Evolutionary conservation across 352 stramenopile species (phyloP).

Genomic region (Phytophthora fragariae): DNA sequence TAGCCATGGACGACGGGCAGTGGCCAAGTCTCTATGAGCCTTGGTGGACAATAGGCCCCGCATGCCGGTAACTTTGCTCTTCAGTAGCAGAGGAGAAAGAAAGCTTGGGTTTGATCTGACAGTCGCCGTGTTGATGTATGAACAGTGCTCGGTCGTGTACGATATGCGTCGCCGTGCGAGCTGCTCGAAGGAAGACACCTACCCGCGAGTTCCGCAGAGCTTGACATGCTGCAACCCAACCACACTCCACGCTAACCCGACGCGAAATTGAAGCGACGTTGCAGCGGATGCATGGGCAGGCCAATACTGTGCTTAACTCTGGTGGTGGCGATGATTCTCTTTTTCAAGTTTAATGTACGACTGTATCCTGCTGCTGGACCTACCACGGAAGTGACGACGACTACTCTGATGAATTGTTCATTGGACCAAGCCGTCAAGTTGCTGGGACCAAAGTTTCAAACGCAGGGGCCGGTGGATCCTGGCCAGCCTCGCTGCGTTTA

Average conservation of each 20-base stretch:
- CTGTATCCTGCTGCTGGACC: conserved; percentile 8
- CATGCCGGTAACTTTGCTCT: conserved; percentile 6
- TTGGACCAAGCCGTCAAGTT: conserved; percentile 13
- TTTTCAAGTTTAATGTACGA: conserved; percentile 17
- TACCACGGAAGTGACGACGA: conserved; percentile 13
- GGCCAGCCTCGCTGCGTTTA: not conserved
- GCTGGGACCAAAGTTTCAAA: conserved; percentile 4
- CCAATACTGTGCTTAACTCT: not conserved
- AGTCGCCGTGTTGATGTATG: not conserved
- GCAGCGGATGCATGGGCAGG: conserved; percentile 11
- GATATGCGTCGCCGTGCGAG: not conserved
- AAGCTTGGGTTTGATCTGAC: not conserved
- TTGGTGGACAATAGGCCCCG: conserved; percentile 16
- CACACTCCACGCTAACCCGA: conserved; percentile 23
- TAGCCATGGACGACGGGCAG: not conserved
- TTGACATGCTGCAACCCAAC: conserved; percentile 24
- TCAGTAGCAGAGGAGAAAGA: not conserved
- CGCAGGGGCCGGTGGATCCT: not conserved
- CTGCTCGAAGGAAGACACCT: not conserved
- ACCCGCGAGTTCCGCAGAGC: not conserved
- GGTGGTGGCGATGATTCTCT: not conserved
- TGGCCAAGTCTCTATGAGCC: conserved; percentile 17
- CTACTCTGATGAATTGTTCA: conserved; percentile 21
- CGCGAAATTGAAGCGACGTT: conserved; percentile 21
- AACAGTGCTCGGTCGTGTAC: conserved; percentile 7